phyloP scores from a whole-genome alignment of 169 alveolate genomes.

The Eimeria zaria region DNA sequence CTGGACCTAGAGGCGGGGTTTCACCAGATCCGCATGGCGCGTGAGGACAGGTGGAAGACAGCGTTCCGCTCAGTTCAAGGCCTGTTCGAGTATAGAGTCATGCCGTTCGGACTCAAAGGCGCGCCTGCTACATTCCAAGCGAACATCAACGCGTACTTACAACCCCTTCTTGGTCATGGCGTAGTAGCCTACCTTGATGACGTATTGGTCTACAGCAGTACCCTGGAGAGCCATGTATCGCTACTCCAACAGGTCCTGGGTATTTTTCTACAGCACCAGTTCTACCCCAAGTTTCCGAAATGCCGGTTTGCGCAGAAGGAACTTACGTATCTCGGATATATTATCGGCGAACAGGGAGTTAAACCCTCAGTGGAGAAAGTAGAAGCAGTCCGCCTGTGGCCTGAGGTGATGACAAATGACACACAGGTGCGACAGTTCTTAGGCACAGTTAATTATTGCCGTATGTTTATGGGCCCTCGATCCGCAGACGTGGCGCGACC shows the following conservation, averaged over 20 bases:
- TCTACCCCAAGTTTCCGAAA: background rate
- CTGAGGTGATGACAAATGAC: background rate
- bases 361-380: background rate
- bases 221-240: background rate
- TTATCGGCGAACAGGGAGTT: background rate
- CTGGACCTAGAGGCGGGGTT: background rate
- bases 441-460: background rate
- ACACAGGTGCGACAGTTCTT: background rate
- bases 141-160: background rate
- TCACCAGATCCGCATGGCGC: background rate
- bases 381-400: background rate
- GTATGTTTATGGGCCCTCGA: background rate
- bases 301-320: background rate
- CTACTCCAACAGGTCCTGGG: background rate
- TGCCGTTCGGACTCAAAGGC: slow-evolving; percentile 27
- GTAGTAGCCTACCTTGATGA: background rate
- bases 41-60: background rate
- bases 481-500: background rate
- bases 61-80: background rate
- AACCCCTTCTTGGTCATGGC: background rate
- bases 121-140: slow-evolving; percentile 9
- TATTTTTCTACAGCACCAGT: background rate
- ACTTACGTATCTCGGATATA: background rate
- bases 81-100: background rate
- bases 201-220: background rate